Evolutionary conservation across 1,284 basidiomycete species (phyloP).

Genomic region (Inonotus obliquus): DNA sequence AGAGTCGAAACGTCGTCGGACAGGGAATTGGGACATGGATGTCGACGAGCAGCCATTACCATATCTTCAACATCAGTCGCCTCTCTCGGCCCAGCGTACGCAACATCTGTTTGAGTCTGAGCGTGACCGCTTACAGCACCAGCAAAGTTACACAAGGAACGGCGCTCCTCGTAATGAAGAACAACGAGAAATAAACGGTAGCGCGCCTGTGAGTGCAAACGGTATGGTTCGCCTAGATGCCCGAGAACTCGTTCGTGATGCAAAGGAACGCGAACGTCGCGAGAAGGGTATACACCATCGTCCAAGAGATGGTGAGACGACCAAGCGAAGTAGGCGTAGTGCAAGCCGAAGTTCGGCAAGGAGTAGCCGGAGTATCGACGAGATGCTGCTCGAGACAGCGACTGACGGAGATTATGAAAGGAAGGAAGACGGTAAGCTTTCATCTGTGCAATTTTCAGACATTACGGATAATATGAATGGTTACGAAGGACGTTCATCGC

Average conservation of each 20-base stretch:
- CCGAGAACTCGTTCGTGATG: constrained; percentile 11
- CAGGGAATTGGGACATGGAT: constrained; percentile 13
- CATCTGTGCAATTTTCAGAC: background rate
- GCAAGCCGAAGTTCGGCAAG: constrained; percentile 26
- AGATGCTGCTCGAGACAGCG: constrained; percentile 57
- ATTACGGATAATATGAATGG: background rate
- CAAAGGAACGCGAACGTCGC: constrained; percentile 7
- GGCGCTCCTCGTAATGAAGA: background rate
- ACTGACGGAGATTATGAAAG: constrained; percentile 26
- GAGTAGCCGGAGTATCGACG: constrained; percentile 43
- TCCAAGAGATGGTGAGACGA: constrained; percentile 1
- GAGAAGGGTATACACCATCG: background rate
- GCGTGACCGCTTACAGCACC: background rate
- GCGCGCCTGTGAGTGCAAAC: background rate
- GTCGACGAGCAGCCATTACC: constrained; percentile 3
- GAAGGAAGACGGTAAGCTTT: background rate
- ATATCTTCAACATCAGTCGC: background rate
- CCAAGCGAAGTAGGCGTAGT: constrained; percentile 9
- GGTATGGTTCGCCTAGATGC: constrained; percentile 10
- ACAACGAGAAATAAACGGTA: background rate
- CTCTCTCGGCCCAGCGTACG: constrained; percentile 2
- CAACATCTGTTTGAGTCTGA: background rate
- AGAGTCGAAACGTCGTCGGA: constrained; percentile 3
- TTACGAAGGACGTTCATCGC: background rate
- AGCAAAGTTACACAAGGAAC: background rate